A percentile compares a stretch with the other conserved stretches of the same genome.
These are phyloP conservation scores for Knufia petricola DNA, from an alignment of 2,329 filamentous ascomycete species.

Conservation along the genomic window DNA sequence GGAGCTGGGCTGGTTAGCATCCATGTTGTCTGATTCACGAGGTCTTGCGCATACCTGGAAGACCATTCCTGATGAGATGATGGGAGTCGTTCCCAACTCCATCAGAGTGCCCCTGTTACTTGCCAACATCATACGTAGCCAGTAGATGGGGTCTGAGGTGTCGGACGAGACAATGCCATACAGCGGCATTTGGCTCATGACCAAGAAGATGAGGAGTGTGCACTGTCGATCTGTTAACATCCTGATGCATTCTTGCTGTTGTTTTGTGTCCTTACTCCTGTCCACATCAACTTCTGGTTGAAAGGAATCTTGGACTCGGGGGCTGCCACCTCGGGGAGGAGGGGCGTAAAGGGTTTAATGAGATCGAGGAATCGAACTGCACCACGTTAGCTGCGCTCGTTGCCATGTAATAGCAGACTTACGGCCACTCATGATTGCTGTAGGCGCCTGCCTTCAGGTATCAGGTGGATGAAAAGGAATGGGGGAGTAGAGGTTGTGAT, in stretches of 20 bases:
- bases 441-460: slow-evolving; percentile 27
- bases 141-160: slow-evolving; percentile 97
- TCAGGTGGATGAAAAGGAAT: slow-evolving; percentile 23
- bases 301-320: slow-evolving; percentile 98
- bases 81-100: slow-evolving; percentile 95
- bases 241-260: slow-evolving; percentile 8
- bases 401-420: slow-evolving; percentile 33
- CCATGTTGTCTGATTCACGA: not conserved
- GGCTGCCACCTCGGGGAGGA: slow-evolving; percentile 97
- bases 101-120: slow-evolving; percentile 95
- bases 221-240: slow-evolving; percentile 37
- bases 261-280: slow-evolving; percentile 46
- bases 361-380: slow-evolving; percentile 97
- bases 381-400: slow-evolving; percentile 1
- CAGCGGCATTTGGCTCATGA: slow-evolving; percentile 99
- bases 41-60: slow-evolving; percentile 58
- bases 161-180: slow-evolving; percentile 99
- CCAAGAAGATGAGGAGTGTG: slow-evolving; percentile 95
- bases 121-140: slow-evolving; percentile 99
- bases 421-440: slow-evolving; percentile 51
- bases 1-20: slow-evolving; percentile 47
- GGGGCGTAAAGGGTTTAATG: slow-evolving; percentile 98
- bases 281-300: slow-evolving; percentile 98
- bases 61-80: slow-evolving; percentile 99
- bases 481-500: slow-evolving; percentile 21